Base-by-base conservation (phyloP, 2,329 filamentous ascomycete species). In the Alternaria sp. region DNA sequence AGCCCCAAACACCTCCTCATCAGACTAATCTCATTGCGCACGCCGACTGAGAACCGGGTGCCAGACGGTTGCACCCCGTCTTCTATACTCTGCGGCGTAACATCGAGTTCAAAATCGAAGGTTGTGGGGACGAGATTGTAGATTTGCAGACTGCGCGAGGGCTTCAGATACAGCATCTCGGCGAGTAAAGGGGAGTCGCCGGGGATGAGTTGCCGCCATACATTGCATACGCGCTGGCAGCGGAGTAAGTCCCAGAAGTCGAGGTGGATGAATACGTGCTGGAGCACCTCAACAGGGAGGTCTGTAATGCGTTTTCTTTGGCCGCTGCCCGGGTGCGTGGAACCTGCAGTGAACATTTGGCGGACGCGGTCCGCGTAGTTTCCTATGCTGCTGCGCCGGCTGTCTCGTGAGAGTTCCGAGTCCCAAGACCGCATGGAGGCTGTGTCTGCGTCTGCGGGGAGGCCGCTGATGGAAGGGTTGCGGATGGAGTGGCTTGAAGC, bases 321-420 rank as follows among this genome's bases (percentile, higher is more conserved):
- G 5, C 49, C 49, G 20, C 23, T 46, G 43, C 18, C 25, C 18
- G 15, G 41, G 45, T 18, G 55, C 7, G 18, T 47, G 55, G 54
- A 30, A 10, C 58, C 26, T 41, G 43, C 30, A 6, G 43, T 46
- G 50, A 69, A 66, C 58, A 64, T 67, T 15, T 69, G 67, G 14
- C 66, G 54, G 25, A 69, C 58, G 25, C 62, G 64, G 28, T 66
- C 65, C 15, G 67, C 66, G 46, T 69, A 69, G 45, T 66, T 65
- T 30, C 59, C 62, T n/a, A 62, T 65, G 61, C 67, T 69, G 44
- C 61, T 68, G 7, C 67, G 64, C 8, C 65, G 65, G 30, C 26
- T 44, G 15, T 67, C 50, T 46, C 55, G 45, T 9, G 37, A 51
- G 14, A 23, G 5, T 5, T 61, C 59, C 10, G 55, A 57, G 51